Conservation (phyloP, 2,329 filamentous ascomycete genomes). For the Lasiodiplodia sp. region DNA sequence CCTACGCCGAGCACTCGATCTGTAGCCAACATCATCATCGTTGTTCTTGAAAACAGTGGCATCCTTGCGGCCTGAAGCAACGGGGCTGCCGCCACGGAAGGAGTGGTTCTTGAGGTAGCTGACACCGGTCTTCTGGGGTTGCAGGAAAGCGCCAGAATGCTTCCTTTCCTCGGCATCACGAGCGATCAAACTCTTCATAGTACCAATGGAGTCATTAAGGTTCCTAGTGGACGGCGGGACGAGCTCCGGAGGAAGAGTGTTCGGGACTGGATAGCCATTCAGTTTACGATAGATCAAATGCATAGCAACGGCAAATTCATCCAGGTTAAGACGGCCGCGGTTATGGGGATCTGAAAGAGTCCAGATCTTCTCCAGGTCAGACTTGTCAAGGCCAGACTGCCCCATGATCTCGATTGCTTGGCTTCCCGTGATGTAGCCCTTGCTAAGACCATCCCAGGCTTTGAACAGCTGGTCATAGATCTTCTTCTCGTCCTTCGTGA, state of each 20-base stretch:
- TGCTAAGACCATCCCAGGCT: constrained; percentile 94
- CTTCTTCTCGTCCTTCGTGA: constrained; percentile 98
- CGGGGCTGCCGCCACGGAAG: constrained; percentile 72
- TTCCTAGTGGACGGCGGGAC: constrained; percentile 94
- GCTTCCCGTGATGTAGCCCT: constrained; percentile 89
- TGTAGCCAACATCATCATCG: constrained; percentile 87
- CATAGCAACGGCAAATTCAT: constrained; percentile 98
- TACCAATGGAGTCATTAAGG: constrained; percentile 89
- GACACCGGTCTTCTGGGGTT: constrained; percentile 96
- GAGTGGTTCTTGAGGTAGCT: constrained; percentile 97
- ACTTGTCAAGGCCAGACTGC: constrained; percentile 90
- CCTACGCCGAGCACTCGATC: constrained; percentile 89
- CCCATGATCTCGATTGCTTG: constrained; percentile 97
- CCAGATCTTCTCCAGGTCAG: constrained; percentile 92
- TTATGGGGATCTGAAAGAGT: constrained; percentile 93
- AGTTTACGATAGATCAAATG: constrained; percentile 97
- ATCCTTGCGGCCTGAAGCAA: constrained; percentile 77
- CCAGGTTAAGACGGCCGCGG: constrained; percentile 90
- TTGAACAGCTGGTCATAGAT: constrained; percentile 95
- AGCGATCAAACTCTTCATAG: constrained; percentile 87
- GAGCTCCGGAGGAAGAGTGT: constrained; percentile 85
- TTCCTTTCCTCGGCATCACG: constrained; percentile 91
- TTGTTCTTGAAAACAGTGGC: constrained; percentile 97
- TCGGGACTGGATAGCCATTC: constrained; percentile 92
- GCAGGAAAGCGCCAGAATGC: constrained; percentile 84